Conservation (phyloP, 208 protist species). For the Leishmania tarentolae region DNA sequence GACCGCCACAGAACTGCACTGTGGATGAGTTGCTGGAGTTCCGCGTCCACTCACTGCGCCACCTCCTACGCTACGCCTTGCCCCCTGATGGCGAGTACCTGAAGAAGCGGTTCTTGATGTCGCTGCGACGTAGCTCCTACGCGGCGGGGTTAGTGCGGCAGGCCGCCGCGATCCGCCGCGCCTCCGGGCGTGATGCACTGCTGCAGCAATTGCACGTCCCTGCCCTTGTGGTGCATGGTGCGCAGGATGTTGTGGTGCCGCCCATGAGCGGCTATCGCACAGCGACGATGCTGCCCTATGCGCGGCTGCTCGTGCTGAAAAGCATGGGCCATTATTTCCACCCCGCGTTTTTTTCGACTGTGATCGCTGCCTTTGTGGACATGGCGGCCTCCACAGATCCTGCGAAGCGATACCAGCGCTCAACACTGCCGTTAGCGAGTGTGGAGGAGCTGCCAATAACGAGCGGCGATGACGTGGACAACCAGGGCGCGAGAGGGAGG, state of each 20-base stretch:
- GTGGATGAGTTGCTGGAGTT: conserved; percentile 76
- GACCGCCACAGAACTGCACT: conserved; percentile 56
- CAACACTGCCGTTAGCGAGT: conserved; percentile 8
- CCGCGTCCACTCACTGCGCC: conserved; percentile 51
- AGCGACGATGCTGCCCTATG: conserved; percentile 54
- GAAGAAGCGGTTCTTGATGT: conserved; percentile 59
- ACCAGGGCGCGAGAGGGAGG: neutral
- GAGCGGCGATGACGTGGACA: neutral
- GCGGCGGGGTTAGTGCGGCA: conserved; percentile 66
- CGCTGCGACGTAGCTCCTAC: conserved; percentile 63
- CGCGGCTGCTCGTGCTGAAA: conserved; percentile 64
- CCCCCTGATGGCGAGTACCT: conserved; percentile 67
- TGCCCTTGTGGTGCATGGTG: conserved; percentile 73
- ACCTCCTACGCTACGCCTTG: conserved; percentile 49
- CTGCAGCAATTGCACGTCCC: conserved; percentile 50
- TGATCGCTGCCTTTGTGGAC: conserved; percentile 48
- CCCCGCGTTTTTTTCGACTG: conserved; percentile 63
- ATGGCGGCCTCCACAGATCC: conserved; percentile 38
- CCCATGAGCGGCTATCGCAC: conserved; percentile 76
- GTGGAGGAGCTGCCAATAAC: neutral
- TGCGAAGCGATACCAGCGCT: neutral
- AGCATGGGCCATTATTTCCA: conserved; percentile 89
- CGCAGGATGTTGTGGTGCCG: conserved; percentile 73
- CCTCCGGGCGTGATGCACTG: conserved; percentile 44
- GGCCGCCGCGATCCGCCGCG: conserved; percentile 62